Conservation (phyloP, 176 grass and related monocot genomes). For the Saccharum officinarum region DNA sequence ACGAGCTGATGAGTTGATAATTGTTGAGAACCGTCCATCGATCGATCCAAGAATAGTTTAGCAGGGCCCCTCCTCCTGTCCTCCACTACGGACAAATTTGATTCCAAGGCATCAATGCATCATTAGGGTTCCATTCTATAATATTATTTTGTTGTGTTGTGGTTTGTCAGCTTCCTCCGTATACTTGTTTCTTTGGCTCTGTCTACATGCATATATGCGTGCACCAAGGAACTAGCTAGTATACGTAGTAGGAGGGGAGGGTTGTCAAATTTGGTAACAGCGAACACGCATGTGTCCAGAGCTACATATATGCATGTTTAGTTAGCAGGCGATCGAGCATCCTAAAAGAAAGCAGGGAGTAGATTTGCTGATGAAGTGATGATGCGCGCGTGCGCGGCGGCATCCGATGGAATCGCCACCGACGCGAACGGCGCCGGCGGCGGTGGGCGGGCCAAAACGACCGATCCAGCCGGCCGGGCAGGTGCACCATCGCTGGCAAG, state of each 20-base stretch:
- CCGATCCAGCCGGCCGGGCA: background rate
- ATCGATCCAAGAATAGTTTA: background rate
- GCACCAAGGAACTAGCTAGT: background rate
- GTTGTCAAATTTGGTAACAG: background rate
- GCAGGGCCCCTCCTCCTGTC: background rate
- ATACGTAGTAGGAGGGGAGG: background rate
- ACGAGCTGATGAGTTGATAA: background rate
- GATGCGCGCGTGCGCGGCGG: background rate
- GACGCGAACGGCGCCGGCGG: background rate
- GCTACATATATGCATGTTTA: background rate
- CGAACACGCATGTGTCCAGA: background rate
- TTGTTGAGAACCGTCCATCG: background rate
- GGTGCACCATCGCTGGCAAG: background rate
- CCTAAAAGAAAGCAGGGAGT: background rate
- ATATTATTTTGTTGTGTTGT: too few relatives aligned
- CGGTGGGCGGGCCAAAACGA: background rate
- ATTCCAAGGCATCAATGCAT: conserved; percentile 7
- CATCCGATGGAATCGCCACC: background rate
- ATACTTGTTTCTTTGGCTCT: conserved; percentile 7
- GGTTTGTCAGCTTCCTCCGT: background rate
- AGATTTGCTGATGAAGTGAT: background rate
- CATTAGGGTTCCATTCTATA: background rate
- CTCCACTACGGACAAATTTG: conserved; percentile 35
- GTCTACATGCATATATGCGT: background rate
- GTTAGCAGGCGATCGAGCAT: background rate